These are phyloP conservation scores for Penicillium fuscoglaucum DNA, from an alignment of 2,329 filamentous ascomycete genomes.

Conservation along the genomic window DNA sequence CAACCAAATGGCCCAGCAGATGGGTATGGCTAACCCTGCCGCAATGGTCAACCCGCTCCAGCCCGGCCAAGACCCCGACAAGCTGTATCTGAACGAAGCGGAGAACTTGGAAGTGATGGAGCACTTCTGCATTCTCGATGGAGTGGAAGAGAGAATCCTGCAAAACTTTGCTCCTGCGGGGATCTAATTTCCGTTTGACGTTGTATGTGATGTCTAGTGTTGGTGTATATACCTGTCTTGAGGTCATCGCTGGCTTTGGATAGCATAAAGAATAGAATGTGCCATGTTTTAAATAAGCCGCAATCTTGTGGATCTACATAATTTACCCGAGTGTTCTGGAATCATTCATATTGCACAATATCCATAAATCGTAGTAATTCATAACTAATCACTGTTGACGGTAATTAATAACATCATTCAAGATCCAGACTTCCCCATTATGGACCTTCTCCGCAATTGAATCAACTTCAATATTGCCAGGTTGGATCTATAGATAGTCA, in stretches of 20 bases:
- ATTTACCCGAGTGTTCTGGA: neutral
- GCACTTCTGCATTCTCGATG: conserved; percentile 87
- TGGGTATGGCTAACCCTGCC: conserved; percentile 72
- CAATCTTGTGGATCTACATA: neutral
- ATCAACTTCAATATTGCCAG: conserved; percentile 74
- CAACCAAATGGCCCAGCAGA: conserved; percentile 84
- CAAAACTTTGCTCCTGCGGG: conserved; percentile 43
- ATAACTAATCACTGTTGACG: conserved; percentile 18
- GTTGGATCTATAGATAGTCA: conserved; percentile 54
- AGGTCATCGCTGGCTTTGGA: conserved; percentile 9
- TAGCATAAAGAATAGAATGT: conserved; percentile 13
- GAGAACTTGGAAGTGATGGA: conserved; percentile 96
- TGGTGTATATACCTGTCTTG: conserved; percentile 14
- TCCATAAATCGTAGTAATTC: conserved; percentile 14
- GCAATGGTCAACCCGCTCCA: conserved; percentile 73
- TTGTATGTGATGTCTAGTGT: neutral
- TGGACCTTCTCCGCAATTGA: conserved; percentile 71
- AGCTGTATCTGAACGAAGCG: conserved; percentile 86
- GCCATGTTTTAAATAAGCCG: neutral
- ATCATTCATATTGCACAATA: neutral
- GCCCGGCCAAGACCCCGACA: conserved; percentile 90
- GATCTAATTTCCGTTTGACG: conserved; percentile 13
- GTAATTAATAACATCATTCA: conserved; percentile 62
- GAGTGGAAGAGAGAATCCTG: conserved; percentile 81
- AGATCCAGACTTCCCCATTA: conserved; percentile 87